Evolutionary conservation across 2,329 filamentous ascomycete genomes (phyloP), one percentile per base, ranked within the genome.

Genomic region (Ophiostoma himal-ulmi): DNA sequence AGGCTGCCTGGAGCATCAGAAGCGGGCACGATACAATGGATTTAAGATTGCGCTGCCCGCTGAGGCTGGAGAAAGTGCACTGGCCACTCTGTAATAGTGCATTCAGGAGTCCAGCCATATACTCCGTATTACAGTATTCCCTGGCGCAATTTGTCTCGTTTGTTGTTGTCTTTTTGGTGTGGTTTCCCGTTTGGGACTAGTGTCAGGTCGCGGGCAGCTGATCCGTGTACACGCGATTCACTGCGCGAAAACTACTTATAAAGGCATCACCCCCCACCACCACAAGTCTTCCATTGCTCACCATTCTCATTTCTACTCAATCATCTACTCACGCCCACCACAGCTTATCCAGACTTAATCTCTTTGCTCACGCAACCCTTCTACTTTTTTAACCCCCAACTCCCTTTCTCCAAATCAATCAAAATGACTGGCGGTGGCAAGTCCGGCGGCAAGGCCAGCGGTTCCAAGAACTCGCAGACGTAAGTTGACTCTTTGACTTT

Each of bases 401-500:
- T 73, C 76, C 76, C 76, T 73, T 77, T 77, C 77, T 75, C 77
- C 77, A 76, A 75, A 77, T 69, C 81, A 75, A 80, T 88, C 90
- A 97, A 92, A 91, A 99, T 99, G 95, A 96, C 95, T 93, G 94
- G 94, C 89, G 94, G 94, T 84, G 95, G 95, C 84, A 99, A 99
- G 86, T 97, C 94, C 86, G 95, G 95, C 84, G 95, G 95, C 90
- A 98, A 98, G 91, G 94, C 94, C 87, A 94, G 91, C 86, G 93
- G 94, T 86, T 91, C 91, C 86, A 99, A 99, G 93, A 96, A 91
- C 88, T 92, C 95, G 80, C 95, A 98, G 88, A 97, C 94, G 95
- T 98, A 86, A 89, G 94, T 91, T n/a, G 44, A 48, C 17, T 48
- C 44, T 48, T 37, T 11, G 17, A 6, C 7, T 75, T 75, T 75